phyloP scores from a whole-genome alignment of 257 asterid species.

The Nicotiana tabacum region DNA sequence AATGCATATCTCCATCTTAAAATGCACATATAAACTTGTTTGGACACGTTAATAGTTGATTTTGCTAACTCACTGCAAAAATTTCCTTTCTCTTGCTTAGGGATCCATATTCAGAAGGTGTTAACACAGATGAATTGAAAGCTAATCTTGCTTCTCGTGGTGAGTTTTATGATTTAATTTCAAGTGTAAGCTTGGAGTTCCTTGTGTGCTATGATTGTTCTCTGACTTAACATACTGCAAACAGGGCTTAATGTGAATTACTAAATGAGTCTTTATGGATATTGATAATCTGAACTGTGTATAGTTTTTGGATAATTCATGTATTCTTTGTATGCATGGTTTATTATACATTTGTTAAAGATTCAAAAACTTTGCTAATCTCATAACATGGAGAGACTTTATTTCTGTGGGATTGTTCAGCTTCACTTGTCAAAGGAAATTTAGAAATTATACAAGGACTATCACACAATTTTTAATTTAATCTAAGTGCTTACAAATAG shows the following conservation, averaged over 20 bases:
- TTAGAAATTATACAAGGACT: background rate
- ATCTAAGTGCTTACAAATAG: background rate
- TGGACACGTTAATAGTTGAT: background rate
- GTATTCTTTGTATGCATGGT: background rate
- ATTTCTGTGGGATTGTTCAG: background rate
- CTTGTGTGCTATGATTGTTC: background rate
- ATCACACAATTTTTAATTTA: background rate
- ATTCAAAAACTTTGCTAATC: background rate
- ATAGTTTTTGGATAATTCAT: background rate
- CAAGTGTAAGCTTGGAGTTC: background rate
- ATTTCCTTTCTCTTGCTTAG: constrained; percentile 27
- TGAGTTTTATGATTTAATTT: constrained; percentile 23
- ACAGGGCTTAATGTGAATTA: background rate
- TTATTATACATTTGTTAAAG: background rate
- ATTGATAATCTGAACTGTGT: background rate
- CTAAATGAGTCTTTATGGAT: background rate
- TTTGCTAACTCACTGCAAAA: constrained; percentile 5
- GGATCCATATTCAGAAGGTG: constrained; percentile 73
- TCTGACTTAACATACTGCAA: background rate
- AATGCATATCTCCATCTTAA: background rate
- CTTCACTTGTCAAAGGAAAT: background rate
- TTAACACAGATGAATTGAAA: constrained; percentile 55
- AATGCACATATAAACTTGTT: background rate
- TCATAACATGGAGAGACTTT: background rate
- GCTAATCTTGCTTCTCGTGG: constrained; percentile 75